These are phyloP conservation scores for Pseudogymnoascus sp. DNA, from an alignment of 2,329 filamentous ascomycete genomes.

Conservation along the genomic window DNA sequence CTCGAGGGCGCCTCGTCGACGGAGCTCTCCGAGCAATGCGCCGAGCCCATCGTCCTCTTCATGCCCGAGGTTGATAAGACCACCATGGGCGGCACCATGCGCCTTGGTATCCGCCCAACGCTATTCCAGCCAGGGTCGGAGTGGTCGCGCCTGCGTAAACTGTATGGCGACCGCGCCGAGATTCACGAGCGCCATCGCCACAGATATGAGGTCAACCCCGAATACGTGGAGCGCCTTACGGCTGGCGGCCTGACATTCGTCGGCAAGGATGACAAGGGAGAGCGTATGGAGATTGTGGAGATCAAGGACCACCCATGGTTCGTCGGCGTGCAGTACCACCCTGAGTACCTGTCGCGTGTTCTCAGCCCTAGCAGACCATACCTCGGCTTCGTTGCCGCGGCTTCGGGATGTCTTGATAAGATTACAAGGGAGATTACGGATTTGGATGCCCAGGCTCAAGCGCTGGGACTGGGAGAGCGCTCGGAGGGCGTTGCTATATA, in stretches of 20 bases:
- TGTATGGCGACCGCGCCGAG: constrained; percentile 56
- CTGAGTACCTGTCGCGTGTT: constrained; percentile 74
- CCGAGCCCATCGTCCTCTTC: constrained; percentile 59
- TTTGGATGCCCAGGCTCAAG: background rate
- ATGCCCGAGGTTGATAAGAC: constrained; percentile 82
- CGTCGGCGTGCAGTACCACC: constrained; percentile 82
- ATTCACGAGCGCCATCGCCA: constrained; percentile 76
- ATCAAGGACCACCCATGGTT: constrained; percentile 78
- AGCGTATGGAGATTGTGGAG: constrained; percentile 78
- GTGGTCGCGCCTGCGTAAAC: constrained; percentile 68
- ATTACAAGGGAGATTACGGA: constrained; percentile 19
- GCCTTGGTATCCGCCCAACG: constrained; percentile 67
- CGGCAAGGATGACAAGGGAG: constrained; percentile 70
- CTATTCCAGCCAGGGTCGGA: constrained; percentile 69
- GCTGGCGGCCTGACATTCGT: constrained; percentile 66
- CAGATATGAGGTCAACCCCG: constrained; percentile 84
- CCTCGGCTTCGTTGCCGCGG: constrained; percentile 77
- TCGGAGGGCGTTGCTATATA: background rate
- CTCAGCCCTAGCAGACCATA: constrained; percentile 68
- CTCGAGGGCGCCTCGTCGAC: constrained; percentile 38
- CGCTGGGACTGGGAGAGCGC: constrained; percentile 2
- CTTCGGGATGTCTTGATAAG: constrained; percentile 30
- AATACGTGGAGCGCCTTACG: constrained; percentile 62
- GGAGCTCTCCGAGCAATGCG: constrained; percentile 27
- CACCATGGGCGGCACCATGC: constrained; percentile 82